phyloP scores from a whole-genome alignment of 2,329 filamentous ascomycete species.

The Claviceps pazoutovae region DNA sequence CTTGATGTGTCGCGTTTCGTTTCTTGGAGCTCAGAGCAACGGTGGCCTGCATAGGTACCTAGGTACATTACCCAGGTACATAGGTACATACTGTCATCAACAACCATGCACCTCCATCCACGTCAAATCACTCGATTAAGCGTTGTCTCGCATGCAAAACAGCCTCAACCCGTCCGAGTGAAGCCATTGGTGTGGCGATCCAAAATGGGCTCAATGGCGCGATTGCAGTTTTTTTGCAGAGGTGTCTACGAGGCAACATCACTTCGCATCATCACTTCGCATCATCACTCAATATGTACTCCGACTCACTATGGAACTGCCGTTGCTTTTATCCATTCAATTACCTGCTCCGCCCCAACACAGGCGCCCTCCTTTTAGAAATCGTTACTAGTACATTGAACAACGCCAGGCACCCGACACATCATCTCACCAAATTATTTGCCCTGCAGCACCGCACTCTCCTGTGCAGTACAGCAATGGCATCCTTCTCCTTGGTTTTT shows the following conservation, averaged over 20 bases:
- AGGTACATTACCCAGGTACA: too few species aligned
- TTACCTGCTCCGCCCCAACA: background rate
- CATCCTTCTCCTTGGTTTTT: background rate
- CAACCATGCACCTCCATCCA: too few species aligned
- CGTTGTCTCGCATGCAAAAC: too few species aligned
- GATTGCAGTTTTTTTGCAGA: too few species aligned
- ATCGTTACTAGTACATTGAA: slow-evolving; percentile 1
- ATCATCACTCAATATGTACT: too few species aligned
- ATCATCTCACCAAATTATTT: background rate
- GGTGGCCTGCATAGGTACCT: background rate
- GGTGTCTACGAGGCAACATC: too few species aligned
- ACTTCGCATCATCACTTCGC: too few species aligned
- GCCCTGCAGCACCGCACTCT: background rate
- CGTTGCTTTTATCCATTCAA: too few species aligned
- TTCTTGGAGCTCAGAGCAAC: background rate
- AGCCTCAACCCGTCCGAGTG: background rate
- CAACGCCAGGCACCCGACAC: background rate
- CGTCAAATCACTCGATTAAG: too few species aligned
- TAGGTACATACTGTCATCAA: too few species aligned
- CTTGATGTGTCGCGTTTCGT: background rate
- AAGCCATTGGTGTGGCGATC: background rate
- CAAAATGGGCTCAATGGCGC: too few species aligned
- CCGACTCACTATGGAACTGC: too few species aligned
- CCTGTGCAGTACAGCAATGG: background rate
- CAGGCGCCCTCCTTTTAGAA: background rate